A percentile compares a stretch with the other conserved stretches of the same genome.
Conservation (phyloP, 164 flowering plant species). For the Euptelea pleiosperma region DNA sequence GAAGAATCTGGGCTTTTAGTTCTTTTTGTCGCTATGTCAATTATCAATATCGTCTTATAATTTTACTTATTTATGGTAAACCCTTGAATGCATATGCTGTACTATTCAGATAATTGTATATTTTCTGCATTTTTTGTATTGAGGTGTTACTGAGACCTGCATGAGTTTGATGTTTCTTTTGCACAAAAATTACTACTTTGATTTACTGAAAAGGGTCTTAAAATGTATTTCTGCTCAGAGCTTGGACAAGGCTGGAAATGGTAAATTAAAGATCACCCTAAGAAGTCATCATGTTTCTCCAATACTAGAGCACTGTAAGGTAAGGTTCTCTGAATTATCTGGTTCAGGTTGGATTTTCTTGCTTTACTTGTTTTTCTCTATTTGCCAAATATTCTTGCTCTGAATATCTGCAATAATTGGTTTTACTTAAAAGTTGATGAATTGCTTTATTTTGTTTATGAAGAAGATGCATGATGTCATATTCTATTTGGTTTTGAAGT, state of each 20-base stretch:
- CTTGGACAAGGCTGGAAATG: conserved; percentile 53
- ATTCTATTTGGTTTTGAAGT: not conserved
- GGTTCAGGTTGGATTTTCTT: not conserved
- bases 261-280: conserved; percentile 58
- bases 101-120: too few relatives aligned
- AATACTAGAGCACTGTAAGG: conserved; percentile 82
- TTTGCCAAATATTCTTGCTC: not conserved
- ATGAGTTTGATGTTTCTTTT: not conserved
- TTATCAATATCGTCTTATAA: too few relatives aligned
- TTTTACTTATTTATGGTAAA: too few relatives aligned
- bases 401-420: not conserved
- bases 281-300: conserved; percentile 67
- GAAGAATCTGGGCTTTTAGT: too few relatives aligned
- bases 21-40: too few relatives aligned
- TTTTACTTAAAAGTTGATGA: not conserved
- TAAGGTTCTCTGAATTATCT: conserved; percentile 18
- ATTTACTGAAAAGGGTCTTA: conserved; percentile 1
- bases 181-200: not conserved
- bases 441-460: too few relatives aligned
- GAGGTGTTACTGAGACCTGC: not conserved
- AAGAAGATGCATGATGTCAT: not conserved
- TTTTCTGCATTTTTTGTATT: not conserved
- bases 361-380: not conserved
- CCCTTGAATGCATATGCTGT: too few relatives aligned
- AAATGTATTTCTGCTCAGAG: conserved; percentile 38